Evolutionary conservation across 192 early-diverging fungal genomes (phyloP).

Genomic region (Phycomyces nitens): DNA sequence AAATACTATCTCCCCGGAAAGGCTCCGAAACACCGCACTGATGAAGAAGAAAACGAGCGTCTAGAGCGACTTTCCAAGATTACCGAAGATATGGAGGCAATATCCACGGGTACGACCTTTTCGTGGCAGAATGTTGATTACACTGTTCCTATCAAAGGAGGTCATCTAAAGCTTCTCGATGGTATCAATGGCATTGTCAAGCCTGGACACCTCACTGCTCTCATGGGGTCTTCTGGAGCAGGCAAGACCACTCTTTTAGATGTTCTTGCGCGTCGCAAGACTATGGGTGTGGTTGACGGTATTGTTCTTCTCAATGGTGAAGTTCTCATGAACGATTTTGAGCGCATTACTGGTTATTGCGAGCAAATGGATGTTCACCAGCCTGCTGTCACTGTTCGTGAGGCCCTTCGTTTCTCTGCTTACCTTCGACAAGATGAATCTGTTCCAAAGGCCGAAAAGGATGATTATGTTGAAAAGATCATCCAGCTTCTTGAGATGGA

Average conservation of each 20-base stretch:
- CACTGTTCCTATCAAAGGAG: constrained; percentile 59
- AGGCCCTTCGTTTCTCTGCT: constrained; percentile 82
- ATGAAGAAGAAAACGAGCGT: constrained; percentile 35
- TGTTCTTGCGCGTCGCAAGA: constrained; percentile 75
- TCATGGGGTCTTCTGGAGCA: constrained; percentile 92
- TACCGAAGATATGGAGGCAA: constrained; percentile 32
- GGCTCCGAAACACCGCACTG: constrained; percentile 20
- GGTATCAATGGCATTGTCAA: constrained; percentile 65
- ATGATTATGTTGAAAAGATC: constrained; percentile 49
- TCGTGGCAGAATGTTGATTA: constrained; percentile 69
- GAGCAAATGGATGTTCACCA: constrained; percentile 90
- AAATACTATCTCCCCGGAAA: constrained; percentile 45
- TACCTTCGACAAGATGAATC: constrained; percentile 66
- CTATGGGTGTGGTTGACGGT: constrained; percentile 60
- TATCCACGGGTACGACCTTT: constrained; percentile 45
- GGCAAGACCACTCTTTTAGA: constrained; percentile 82
- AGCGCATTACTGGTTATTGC: constrained; percentile 70
- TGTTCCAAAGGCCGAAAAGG: constrained; percentile 48
- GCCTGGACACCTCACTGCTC: constrained; percentile 76
- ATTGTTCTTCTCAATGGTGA: constrained; percentile 55
- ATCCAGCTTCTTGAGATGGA: constrained; percentile 55
- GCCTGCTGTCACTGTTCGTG: constrained; percentile 86
- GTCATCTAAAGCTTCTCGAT: constrained; percentile 64
- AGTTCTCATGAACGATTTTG: constrained; percentile 46
- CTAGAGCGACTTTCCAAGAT: constrained; percentile 13